Evolutionary conservation across 306 rosid species (phyloP).

Genomic region (Acacia acuminata): DNA sequence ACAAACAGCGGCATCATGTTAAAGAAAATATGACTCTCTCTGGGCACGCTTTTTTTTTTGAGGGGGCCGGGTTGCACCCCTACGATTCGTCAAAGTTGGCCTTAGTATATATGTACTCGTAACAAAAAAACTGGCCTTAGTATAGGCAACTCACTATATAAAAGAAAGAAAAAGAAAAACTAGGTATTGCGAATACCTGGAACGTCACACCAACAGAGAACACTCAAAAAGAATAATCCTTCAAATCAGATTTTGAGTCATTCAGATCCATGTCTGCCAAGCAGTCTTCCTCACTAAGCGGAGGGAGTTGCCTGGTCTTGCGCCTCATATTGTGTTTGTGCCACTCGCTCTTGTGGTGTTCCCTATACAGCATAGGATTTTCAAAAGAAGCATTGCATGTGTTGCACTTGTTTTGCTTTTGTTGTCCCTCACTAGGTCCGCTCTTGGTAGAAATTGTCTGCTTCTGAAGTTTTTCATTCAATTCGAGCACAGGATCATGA

Average conservation of each 20-base stretch:
- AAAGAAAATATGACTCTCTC: no score
- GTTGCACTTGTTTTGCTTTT: conserved; percentile 72
- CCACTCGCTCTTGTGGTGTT: conserved; percentile 94
- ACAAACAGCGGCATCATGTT: no score
- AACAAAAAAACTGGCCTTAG: conserved; percentile 16
- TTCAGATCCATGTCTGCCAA: conserved; percentile 59
- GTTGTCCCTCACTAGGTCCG: conserved; percentile 47
- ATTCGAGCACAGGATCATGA: conserved; percentile 46
- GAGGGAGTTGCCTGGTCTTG: conserved; percentile 75
- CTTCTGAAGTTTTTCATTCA: conserved; percentile 64
- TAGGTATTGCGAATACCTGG: neutral
- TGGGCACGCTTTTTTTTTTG: no score
- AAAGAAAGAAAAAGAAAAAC: neutral
- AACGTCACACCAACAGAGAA: neutral
- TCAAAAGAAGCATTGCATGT: conserved; percentile 62
- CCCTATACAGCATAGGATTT: conserved; percentile 70
- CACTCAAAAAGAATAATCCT: conserved; percentile 79
- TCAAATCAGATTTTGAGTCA: conserved; percentile 70
- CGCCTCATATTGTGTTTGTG: conserved; percentile 91
- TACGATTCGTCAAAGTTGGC: no score
- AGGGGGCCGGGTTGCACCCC: no score
- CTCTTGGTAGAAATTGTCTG: conserved; percentile 54
- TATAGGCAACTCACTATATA: neutral
- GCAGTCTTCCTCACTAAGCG: conserved; percentile 84
- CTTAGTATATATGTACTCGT: no score